A percentile compares a stretch with the other conserved stretches of the same genome.
phyloP scores from a whole-genome alignment of 2,329 filamentous ascomycete species.

The Gnomoniopsis sp. region DNA sequence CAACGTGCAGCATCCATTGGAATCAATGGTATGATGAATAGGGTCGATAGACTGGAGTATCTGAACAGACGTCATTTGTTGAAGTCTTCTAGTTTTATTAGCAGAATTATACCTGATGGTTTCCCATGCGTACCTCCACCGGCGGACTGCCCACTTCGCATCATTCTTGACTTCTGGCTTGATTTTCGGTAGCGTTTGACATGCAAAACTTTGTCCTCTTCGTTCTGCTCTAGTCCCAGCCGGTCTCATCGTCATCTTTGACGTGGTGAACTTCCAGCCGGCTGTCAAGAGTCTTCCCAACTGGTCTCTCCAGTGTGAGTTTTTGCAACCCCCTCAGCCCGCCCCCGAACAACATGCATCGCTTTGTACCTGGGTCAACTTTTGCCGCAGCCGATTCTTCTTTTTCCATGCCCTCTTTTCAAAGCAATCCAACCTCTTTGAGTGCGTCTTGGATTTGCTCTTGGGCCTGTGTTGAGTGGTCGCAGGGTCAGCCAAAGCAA shows the following conservation, averaged over 20 bases:
- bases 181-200: not conserved
- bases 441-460: constrained; percentile 35
- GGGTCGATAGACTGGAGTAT: not conserved
- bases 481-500: constrained; percentile 13
- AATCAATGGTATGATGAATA: not conserved
- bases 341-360: constrained; percentile 7
- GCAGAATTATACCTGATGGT: constrained; percentile 1
- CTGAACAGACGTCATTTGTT: constrained; percentile 1
- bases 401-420: not conserved
- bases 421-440: constrained; percentile 15
- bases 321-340: not conserved
- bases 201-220: not conserved
- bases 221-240: not conserved
- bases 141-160: not conserved
- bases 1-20: constrained; percentile 2
- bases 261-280: not conserved
- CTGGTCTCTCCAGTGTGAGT: not conserved
- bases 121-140: constrained; percentile 11
- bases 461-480: constrained; percentile 37
- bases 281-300: not conserved
- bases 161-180: not conserved
- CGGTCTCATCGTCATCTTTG: not conserved
- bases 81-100: constrained; percentile 13
- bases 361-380: not conserved
- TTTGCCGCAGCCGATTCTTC: not conserved